These are phyloP conservation scores for Chytriomyces sp. DNA, from an alignment of 192 early-diverging fungal species.

Conservation along the genomic window DNA sequence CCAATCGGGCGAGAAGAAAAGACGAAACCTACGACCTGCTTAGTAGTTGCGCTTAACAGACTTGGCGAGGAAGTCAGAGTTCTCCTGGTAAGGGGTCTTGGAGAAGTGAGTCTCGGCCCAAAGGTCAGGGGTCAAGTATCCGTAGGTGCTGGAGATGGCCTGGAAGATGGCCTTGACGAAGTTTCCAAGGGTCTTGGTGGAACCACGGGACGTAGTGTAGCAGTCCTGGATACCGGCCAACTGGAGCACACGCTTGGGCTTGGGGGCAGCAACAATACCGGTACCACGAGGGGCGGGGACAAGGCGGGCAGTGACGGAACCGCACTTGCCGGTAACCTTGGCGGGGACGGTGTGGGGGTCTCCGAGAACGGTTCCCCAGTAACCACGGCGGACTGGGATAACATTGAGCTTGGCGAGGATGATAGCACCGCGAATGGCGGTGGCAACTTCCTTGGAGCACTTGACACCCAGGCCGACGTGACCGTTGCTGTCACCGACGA, in stretches of 20 bases:
- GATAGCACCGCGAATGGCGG: constrained; percentile 97
- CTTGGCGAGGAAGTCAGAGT: constrained; percentile 53
- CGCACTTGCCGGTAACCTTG: constrained; percentile 97
- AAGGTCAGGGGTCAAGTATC: constrained; percentile 95
- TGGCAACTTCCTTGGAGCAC: constrained; percentile 99
- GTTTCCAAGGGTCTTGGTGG: constrained; percentile 98
- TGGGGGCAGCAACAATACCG: constrained; percentile 95
- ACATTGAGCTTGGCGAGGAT: constrained; percentile 98
- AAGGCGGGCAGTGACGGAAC: constrained; percentile 88
- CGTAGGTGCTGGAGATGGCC: constrained; percentile 96
- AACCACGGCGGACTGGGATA: constrained; percentile 97
- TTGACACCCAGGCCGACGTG: constrained; percentile 99
- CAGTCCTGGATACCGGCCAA: constrained; percentile 97
- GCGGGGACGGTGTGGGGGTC: constrained; percentile 96
- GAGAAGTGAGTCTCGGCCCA: constrained; percentile 90
- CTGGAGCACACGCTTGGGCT: constrained; percentile 96
- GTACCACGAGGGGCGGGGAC: constrained; percentile 99
- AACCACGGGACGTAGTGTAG: constrained; percentile 95
- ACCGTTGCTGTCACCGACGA: constrained; percentile 95
- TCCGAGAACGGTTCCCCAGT: constrained; percentile 96
- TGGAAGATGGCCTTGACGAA: constrained; percentile 99
- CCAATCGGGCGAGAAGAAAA: not conserved
- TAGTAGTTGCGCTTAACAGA: constrained; percentile 45
- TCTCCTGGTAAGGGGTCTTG: constrained; percentile 85
- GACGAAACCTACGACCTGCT: not conserved